Percentiles rank a stretch among this genome's conserved stretches.
Evolutionary conservation across 2,329 filamentous ascomycete species (phyloP).

Genomic region (Fusarium scirpi): DNA sequence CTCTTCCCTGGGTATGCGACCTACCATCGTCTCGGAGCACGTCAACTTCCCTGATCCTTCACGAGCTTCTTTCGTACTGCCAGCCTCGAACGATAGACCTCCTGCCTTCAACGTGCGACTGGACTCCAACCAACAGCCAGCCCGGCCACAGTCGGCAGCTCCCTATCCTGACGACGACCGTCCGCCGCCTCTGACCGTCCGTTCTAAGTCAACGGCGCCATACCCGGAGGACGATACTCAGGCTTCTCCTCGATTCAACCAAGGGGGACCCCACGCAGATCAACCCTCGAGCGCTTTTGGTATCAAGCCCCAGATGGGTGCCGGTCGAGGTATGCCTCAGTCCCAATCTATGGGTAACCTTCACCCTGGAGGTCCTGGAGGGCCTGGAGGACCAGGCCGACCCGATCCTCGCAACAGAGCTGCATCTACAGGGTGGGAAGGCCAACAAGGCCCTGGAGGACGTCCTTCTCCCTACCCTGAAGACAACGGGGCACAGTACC

Average conservation of each 20-base stretch:
- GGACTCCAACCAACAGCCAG: conserved; percentile 50
- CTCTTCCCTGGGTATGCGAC: conserved; percentile 57
- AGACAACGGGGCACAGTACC: conserved; percentile 45
- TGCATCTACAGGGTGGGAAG: conserved; percentile 60
- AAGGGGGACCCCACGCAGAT: conserved; percentile 62
- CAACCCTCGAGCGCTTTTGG: conserved; percentile 66
- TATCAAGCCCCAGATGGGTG: conserved; percentile 59
- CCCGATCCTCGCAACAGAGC: conserved; percentile 58
- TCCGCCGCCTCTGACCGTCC: conserved; percentile 61
- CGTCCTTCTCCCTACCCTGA: conserved; percentile 45
- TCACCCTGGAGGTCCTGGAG: conserved; percentile 55
- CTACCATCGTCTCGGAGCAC: conserved; percentile 55
- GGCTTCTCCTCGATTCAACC: conserved; percentile 57
- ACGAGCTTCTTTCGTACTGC: conserved; percentile 52
- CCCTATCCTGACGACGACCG: conserved; percentile 79
- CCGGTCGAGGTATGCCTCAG: conserved; percentile 53
- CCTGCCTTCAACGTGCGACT: conserved; percentile 66
- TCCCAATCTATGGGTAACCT: conserved; percentile 62
- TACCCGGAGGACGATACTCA: conserved; percentile 74
- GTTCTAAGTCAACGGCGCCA: conserved; percentile 67
- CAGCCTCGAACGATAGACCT: conserved; percentile 51
- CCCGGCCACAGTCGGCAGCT: conserved; percentile 67
- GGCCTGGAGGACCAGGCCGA: conserved; percentile 49
- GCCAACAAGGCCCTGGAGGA: conserved; percentile 38
- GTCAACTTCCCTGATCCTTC: conserved; percentile 62